These are phyloP conservation scores for Colletotrichum tropicale DNA, from an alignment of 2,329 filamentous ascomycete genomes.

Conservation along the genomic window DNA sequence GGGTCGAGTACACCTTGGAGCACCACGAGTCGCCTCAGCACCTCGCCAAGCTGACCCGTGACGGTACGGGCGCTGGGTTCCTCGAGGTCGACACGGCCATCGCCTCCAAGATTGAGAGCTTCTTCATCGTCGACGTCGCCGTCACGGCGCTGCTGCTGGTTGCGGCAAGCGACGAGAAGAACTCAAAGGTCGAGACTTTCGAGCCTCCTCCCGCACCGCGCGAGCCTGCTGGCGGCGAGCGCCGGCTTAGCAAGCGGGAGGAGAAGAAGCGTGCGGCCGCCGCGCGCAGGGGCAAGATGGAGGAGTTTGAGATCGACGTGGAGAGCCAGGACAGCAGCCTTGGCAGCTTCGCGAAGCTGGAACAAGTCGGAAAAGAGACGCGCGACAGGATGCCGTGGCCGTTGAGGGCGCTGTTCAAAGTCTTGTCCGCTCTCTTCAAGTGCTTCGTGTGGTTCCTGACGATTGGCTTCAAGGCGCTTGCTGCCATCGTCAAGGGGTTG, in stretches of 20 bases:
- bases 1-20: slow-evolving; percentile 69
- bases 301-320: slow-evolving; percentile 66
- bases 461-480: slow-evolving; percentile 57
- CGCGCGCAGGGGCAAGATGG: slow-evolving; percentile 44
- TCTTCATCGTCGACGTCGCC: slow-evolving; percentile 67
- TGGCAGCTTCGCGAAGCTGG: slow-evolving; percentile 46
- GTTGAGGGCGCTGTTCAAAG: slow-evolving; percentile 52
- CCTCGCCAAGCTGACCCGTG: slow-evolving; percentile 63
- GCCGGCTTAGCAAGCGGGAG: slow-evolving; percentile 31
- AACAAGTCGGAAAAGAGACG: slow-evolving; percentile 38
- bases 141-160: slow-evolving; percentile 65
- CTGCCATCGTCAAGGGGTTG: slow-evolving; percentile 53
- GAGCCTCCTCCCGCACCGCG: slow-evolving; percentile 57
- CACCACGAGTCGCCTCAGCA: slow-evolving; percentile 66
- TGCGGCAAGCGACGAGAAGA: slow-evolving; percentile 60
- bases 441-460: slow-evolving; percentile 63
- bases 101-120: slow-evolving; percentile 62
- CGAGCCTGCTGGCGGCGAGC: slow-evolving; percentile 24
- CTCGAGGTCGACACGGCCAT: slow-evolving; percentile 67
- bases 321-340: slow-evolving; percentile 63
- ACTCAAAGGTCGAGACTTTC: slow-evolving; percentile 56
- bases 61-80: slow-evolving; percentile 63
- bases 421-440: slow-evolving; percentile 60
- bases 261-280: slow-evolving; percentile 22
- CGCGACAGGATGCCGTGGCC: slow-evolving; percentile 55